Conservation (phyloP, 306 rosid genomes). For the Astragalus glycyphyllos region DNA sequence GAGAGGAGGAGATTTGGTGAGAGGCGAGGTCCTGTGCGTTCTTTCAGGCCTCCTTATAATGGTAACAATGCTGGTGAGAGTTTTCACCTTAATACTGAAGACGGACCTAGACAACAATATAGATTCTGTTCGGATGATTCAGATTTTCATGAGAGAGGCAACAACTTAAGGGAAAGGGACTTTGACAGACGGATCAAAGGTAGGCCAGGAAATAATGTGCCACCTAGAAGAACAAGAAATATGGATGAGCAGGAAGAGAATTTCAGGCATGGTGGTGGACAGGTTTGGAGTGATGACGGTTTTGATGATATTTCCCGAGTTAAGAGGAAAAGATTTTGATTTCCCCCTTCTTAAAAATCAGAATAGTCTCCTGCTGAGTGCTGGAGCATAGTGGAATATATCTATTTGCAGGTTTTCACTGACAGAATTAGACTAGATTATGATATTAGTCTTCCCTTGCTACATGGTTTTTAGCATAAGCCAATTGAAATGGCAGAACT, state of each 20-base stretch:
- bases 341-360: not conserved
- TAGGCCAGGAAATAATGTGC: constrained; percentile 65
- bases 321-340: constrained; percentile 79
- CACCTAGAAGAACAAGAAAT: constrained; percentile 73
- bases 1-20: constrained; percentile 80
- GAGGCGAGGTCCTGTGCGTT: constrained; percentile 72
- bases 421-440: constrained; percentile 42
- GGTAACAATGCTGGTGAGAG: constrained; percentile 54
- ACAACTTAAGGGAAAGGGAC: constrained; percentile 69
- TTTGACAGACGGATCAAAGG: constrained; percentile 72
- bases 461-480: constrained; percentile 32
- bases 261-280: constrained; percentile 72
- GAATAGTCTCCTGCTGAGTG: constrained; percentile 34
- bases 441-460: constrained; percentile 33
- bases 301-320: constrained; percentile 72
- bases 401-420: constrained; percentile 40
- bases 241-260: constrained; percentile 77
- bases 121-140: constrained; percentile 72
- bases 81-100: constrained; percentile 68
- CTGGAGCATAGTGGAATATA: constrained; percentile 31
- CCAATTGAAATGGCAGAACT: constrained; percentile 15
- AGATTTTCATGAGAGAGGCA: constrained; percentile 85
- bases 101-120: constrained; percentile 64
- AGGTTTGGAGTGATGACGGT: constrained; percentile 70
- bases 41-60: constrained; percentile 74